Evolutionary conservation across 2,329 filamentous ascomycete species (phyloP), one percentile per base, ranked within the genome.

Genomic region (Beauveria rudraprayagi): DNA sequence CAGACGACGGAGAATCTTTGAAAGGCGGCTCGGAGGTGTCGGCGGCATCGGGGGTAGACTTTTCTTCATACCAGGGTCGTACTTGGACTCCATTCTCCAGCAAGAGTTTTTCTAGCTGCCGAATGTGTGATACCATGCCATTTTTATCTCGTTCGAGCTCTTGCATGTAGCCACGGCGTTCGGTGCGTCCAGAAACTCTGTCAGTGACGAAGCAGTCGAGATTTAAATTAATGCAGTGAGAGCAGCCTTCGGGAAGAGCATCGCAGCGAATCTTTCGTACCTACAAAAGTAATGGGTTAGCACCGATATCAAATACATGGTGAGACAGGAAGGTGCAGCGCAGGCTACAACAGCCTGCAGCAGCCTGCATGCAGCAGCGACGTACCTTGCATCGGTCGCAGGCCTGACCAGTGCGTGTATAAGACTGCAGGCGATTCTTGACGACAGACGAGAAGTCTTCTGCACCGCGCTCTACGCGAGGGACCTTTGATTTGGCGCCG

Each of bases 221-320:
- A 65, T 85, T 86, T 70, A 90, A 89, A 73, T 88, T 86, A 67
- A 84, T 77, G 76, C 91, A 96, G 68, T 90, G 88, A 64, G 89
- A 90, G 76, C 91, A 96, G 64, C 90, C 91, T 66, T 90, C 87
- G 37, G 88, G 85, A 46, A 89, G 80, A 59, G 86, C 88, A 77
- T 95, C 91, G 79, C 91, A 95, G 70, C 90, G 85, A 68, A 95
- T 95, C 76, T 96, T 96, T 67, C 91, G 85, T 62, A 91, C 80
- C 88, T 91, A 37, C 34, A 37, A 37, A 37, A 14, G 34, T 5
- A 37, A 37, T 2, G 34, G 11, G 34, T 37, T 16, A 37, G 34
- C 34, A 16, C 34, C 2, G 16, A 14, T 37, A 16, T 5, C 34
- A 16, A 37, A 5, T 14, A 37, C 14, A 16, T 17, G 37, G 46